phyloP scores from a whole-genome alignment of 2,329 filamentous ascomycete species.

The Lecanoromycetidae sp. region DNA sequence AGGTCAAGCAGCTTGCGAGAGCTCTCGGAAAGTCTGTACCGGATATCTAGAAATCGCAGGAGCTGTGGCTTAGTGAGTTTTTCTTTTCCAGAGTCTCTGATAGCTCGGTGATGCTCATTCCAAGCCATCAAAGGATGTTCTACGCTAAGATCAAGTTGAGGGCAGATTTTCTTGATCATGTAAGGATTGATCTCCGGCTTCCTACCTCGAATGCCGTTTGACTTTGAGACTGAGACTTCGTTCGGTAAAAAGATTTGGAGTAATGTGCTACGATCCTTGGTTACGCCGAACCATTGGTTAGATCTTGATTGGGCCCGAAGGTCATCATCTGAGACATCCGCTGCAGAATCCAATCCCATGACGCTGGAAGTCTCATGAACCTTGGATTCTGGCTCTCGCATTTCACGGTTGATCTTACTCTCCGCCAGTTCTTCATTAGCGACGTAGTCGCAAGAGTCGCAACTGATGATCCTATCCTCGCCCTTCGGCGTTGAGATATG shows the following conservation, averaged over 20 bases:
- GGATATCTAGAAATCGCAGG: background rate
- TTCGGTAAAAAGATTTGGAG: constrained; percentile 13
- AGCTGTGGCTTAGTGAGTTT: background rate
- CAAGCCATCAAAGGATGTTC: constrained; percentile 7
- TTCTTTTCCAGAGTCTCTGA: background rate
- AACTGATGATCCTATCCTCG: constrained; percentile 74
- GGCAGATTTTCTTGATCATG: constrained; percentile 8
- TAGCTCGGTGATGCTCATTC: background rate
- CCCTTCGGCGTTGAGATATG: constrained; percentile 69
- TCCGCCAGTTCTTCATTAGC: constrained; percentile 80
- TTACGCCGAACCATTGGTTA: constrained; percentile 16
- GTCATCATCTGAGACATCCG: background rate
- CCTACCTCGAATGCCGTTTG: constrained; percentile 4
- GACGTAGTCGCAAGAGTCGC: constrained; percentile 58
- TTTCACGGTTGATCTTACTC: background rate
- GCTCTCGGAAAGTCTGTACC: background rate
- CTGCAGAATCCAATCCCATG: background rate
- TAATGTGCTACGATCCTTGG: constrained; percentile 15
- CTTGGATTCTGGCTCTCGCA: background rate
- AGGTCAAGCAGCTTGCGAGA: background rate
- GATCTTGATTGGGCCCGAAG: background rate
- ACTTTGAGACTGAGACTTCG: background rate
- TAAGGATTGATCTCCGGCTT: constrained; percentile 10
- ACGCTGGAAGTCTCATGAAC: background rate
- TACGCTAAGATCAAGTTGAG: constrained; percentile 13